Percentiles rank a stretch among this genome's conserved stretches.
Conservation (phyloP, 2,329 filamentous ascomycete genomes). For the Sporothrix pallida region DNA sequence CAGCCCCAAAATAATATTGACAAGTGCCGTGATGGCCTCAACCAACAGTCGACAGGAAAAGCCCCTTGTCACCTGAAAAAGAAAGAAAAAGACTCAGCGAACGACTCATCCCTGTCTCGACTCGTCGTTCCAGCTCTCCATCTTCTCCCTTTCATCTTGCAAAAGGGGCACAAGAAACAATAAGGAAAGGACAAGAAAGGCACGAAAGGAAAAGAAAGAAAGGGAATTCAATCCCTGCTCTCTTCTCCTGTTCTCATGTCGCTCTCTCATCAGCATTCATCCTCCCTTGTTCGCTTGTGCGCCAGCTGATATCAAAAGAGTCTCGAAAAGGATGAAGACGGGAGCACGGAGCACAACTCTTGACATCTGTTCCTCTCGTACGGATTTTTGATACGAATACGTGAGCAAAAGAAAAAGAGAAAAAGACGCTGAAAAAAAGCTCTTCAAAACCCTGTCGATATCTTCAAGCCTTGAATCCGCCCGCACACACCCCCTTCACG, state of each 20-base stretch:
- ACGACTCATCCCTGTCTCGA: not conserved
- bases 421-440: not conserved
- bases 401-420: not conserved
- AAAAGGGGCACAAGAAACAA: not conserved
- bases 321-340: no score
- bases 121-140: not conserved
- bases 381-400: constrained; percentile 2
- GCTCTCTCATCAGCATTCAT: not conserved
- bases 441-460: not conserved
- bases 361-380: not conserved
- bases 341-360: constrained; percentile 11
- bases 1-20: not conserved
- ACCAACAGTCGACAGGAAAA: no score
- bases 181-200: not conserved
- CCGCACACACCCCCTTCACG: constrained; percentile 20
- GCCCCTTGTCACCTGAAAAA: not conserved
- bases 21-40: no score
- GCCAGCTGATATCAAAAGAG: constrained; percentile 11
- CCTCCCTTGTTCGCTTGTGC: constrained; percentile 26
- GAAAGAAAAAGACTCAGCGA: constrained; percentile 11
- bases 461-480: not conserved
- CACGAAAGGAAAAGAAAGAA: not conserved
- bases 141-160: constrained; percentile 20
- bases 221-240: not conserved
- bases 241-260: not conserved